These are phyloP conservation scores for Carex myosuroides DNA, from an alignment of 176 grass and related monocot species.

Conservation along the genomic window DNA sequence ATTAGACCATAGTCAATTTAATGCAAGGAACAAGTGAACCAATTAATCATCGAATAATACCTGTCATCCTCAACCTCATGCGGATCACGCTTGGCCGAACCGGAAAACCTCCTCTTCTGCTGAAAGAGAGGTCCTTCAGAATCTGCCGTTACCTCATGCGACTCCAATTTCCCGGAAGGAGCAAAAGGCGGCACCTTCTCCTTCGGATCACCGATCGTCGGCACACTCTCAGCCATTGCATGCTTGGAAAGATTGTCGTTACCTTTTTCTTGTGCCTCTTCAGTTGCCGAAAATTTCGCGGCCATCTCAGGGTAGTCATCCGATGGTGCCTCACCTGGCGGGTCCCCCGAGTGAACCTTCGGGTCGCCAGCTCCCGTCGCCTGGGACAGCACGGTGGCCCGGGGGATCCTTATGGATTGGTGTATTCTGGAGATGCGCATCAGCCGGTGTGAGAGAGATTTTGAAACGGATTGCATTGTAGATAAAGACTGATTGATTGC, in stretches of 20 bases:
- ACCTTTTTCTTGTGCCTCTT: background rate
- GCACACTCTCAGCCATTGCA: background rate
- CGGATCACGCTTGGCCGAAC: background rate
- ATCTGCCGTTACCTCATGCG: conserved; percentile 26
- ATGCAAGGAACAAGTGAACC: background rate
- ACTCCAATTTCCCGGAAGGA: conserved; percentile 36
- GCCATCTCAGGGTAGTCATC: conserved; percentile 36
- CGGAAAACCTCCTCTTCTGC: conserved; percentile 39
- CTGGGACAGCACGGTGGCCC: conserved; percentile 8
- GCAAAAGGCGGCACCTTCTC: conserved; percentile 50
- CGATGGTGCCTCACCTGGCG: conserved; percentile 7
- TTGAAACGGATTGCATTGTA: conserved; percentile 1
- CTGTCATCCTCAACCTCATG: conserved; percentile 29
- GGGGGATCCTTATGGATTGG: background rate
- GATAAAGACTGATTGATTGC: background rate
- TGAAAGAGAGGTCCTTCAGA: conserved; percentile 24
- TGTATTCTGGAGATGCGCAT: background rate
- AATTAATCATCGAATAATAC: background rate
- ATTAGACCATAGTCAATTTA: background rate
- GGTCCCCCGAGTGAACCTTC: conserved; percentile 33
- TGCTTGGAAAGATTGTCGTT: background rate
- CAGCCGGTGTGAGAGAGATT: conserved; percentile 3
- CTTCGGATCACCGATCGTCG: background rate
- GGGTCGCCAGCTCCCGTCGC: conserved; percentile 20
- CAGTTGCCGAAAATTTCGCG: conserved; percentile 31